Conservation (phyloP, 2,329 filamentous ascomycete genomes). For the Curvularia spicifera region DNA sequence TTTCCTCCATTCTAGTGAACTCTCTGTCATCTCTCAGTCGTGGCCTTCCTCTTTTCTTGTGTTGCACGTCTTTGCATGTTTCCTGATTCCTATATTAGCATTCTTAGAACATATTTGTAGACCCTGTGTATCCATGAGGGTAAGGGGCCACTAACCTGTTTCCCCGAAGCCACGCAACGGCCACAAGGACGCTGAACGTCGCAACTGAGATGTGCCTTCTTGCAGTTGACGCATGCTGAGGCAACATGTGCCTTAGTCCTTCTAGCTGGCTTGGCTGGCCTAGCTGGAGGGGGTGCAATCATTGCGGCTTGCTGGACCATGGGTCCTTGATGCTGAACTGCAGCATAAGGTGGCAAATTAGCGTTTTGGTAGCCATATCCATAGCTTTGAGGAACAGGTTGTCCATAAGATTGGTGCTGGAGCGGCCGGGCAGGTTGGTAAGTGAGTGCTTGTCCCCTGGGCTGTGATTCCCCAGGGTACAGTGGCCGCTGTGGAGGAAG, state of each 20-base stretch:
- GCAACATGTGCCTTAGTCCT: conserved; percentile 79
- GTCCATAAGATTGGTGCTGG: conserved; percentile 37
- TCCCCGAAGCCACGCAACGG: conserved; percentile 77
- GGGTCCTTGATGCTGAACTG: conserved; percentile 35
- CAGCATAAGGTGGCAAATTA: conserved; percentile 34
- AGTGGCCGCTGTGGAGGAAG: conserved; percentile 35
- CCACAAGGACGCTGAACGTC: conserved; percentile 76
- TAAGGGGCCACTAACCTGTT: conserved; percentile 58
- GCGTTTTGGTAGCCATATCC: conserved; percentile 38
- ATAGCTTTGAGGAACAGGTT: conserved; percentile 37
- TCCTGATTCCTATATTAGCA: conserved; percentile 59
- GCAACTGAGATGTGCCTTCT: conserved; percentile 76
- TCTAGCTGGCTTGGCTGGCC: conserved; percentile 46
- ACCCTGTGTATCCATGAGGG: not conserved
- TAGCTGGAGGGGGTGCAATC: conserved; percentile 40
- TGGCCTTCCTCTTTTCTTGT: conserved; percentile 83
- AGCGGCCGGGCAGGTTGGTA: conserved; percentile 36
- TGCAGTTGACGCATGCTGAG: conserved; percentile 85
- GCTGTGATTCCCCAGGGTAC: conserved; percentile 41
- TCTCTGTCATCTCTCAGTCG: conserved; percentile 68
- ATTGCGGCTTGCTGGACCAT: conserved; percentile 44
- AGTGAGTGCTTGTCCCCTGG: conserved; percentile 30
- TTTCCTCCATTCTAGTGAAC: conserved; percentile 41
- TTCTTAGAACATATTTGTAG: not conserved
- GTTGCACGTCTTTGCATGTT: conserved; percentile 80